phyloP scores from a whole-genome alignment of 2,329 filamentous ascomycete species.

The Penicillium hesseltinei region DNA sequence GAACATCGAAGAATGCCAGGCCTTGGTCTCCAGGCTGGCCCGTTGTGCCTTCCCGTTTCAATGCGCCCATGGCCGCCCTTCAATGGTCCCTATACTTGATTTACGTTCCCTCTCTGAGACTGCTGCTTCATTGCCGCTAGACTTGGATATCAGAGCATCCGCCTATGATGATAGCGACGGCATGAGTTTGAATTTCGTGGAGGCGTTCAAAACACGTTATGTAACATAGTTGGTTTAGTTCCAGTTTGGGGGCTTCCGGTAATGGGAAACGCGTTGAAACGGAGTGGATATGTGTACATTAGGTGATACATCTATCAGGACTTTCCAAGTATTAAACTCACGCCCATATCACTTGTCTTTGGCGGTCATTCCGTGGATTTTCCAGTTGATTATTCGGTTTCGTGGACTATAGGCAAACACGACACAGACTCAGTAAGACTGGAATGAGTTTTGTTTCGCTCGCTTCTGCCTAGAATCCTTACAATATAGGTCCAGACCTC shows the following conservation, averaged over 20 bases:
- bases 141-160: background rate
- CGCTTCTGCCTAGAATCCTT: background rate
- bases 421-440: too few relatives aligned
- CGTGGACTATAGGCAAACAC: background rate
- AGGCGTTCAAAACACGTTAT: slow-evolving; percentile 19
- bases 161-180: slow-evolving; percentile 6
- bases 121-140: background rate
- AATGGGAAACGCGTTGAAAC: background rate
- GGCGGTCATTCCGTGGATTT: background rate
- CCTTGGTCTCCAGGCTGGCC: slow-evolving; percentile 39
- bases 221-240: slow-evolving; percentile 5
- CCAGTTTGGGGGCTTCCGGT: too few relatives aligned
- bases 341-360: background rate
- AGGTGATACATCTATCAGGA: background rate
- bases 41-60: slow-evolving; percentile 50
- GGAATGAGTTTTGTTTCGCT: too few relatives aligned
- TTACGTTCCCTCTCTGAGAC: slow-evolving; percentile 18
- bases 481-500: background rate
- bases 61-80: slow-evolving; percentile 51
- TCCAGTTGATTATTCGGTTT: background rate
- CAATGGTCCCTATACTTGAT: slow-evolving; percentile 47
- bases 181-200: slow-evolving; percentile 10
- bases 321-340: background rate
- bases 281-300: background rate
- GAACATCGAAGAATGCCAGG: slow-evolving; percentile 38